phyloP scores from a whole-genome alignment of 2,329 filamentous ascomycete genomes.

The Pseudocercospora cruenta region DNA sequence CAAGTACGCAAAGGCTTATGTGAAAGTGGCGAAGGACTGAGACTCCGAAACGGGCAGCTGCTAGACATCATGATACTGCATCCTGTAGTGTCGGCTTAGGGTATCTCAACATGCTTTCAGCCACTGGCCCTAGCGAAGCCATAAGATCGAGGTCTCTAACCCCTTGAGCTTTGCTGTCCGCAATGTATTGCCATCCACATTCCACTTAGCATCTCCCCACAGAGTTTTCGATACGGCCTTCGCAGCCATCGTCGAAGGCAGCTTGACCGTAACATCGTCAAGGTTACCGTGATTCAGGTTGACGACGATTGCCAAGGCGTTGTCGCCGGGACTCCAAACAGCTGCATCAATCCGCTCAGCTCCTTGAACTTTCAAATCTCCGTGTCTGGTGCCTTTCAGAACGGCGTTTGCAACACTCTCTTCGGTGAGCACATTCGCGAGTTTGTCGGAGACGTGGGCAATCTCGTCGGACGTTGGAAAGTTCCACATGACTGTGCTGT shows the following conservation, averaged over 20 bases:
- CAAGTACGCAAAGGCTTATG: no score
- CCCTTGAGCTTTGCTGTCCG: neutral
- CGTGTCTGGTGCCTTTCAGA: slow-evolving; percentile 36
- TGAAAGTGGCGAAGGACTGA: no score
- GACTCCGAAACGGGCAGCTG: no score
- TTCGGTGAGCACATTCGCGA: slow-evolving; percentile 47
- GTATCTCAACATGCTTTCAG: no score
- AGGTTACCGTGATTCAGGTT: slow-evolving; percentile 39
- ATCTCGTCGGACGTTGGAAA: slow-evolving; percentile 50
- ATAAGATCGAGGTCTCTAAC: neutral
- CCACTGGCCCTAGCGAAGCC: neutral
- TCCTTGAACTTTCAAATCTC: slow-evolving; percentile 30
- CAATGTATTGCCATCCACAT: neutral
- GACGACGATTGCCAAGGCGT: slow-evolving; percentile 46
- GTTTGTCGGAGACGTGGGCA: slow-evolving; percentile 37
- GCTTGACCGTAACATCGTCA: slow-evolving; percentile 19
- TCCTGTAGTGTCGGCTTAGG: no score
- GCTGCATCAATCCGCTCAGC: slow-evolving; percentile 44
- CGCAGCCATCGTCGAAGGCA: slow-evolving; percentile 21
- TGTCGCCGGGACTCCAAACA: slow-evolving; percentile 45
- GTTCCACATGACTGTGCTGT: slow-evolving; percentile 50
- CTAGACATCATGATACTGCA: no score
- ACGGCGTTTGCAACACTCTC: slow-evolving; percentile 40
- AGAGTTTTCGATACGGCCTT: slow-evolving; percentile 3
- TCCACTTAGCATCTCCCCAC: slow-evolving; percentile 28